Evolutionary conservation across 1,139 yeast genomes (phyloP).

Genomic region (Waltiozyma sp.): DNA sequence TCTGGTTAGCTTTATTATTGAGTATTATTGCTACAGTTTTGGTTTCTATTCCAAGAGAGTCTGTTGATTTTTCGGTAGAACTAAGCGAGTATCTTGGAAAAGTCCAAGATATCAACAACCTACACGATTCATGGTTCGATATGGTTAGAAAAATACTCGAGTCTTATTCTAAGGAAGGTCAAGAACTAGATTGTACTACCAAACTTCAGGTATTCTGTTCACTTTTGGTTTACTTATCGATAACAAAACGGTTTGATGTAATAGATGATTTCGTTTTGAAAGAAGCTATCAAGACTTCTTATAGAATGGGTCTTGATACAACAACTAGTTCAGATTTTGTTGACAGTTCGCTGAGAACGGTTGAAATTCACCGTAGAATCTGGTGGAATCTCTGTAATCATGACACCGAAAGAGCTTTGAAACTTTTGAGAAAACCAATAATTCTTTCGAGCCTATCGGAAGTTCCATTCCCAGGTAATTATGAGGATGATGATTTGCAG

Average conservation of each 20-base stretch:
- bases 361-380: conserved; percentile 18
- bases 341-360: conserved; percentile 9
- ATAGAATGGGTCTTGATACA: background rate
- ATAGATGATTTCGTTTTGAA: background rate
- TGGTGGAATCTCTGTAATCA: conserved; percentile 23
- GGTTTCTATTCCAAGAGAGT: background rate
- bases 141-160: background rate
- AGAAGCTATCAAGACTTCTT: background rate
- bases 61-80: background rate
- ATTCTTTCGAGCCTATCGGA: conserved; percentile 14
- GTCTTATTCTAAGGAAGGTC: background rate
- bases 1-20: background rate
- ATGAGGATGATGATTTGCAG: conserved; percentile 11
- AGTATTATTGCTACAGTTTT: background rate
- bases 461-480: conserved; percentile 19
- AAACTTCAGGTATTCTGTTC: background rate
- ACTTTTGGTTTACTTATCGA: background rate
- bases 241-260: background rate
- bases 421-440: conserved; percentile 16
- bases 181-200: background rate
- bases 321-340: background rate
- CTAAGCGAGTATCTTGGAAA: background rate
- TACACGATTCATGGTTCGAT: background rate
- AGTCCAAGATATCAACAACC: background rate
- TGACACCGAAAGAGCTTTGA: conserved; percentile 19